Evolutionary conservation across 2,329 filamentous ascomycete genomes (phyloP).

Genomic region (Colletotrichum spaethianum): DNA sequence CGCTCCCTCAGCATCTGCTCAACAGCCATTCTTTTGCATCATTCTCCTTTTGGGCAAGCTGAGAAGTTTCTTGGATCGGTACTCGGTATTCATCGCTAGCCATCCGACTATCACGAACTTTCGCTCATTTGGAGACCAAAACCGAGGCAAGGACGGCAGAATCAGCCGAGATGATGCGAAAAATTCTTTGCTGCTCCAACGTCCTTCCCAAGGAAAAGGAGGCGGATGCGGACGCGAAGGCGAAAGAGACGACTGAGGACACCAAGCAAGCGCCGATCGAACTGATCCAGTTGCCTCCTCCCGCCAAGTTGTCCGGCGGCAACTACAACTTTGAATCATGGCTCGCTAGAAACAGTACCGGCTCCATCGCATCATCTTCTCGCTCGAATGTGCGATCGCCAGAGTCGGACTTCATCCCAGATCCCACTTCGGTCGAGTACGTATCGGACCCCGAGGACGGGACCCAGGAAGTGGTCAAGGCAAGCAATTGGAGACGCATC

Average conservation of each 20-base stretch:
- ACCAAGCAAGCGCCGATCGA: neutral
- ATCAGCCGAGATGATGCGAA: constrained; percentile 9
- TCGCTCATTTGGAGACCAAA: constrained; percentile 34
- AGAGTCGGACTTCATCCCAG: constrained; percentile 26
- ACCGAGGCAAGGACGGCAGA: neutral
- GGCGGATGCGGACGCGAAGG: neutral
- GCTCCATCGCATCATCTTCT: constrained; percentile 23
- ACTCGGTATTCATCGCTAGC: constrained; percentile 34
- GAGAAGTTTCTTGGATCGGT: constrained; percentile 36
- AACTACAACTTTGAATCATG: constrained; percentile 27
- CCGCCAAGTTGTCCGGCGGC: constrained; percentile 22
- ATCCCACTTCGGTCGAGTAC: constrained; percentile 28
- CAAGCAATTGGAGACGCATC: constrained; percentile 1
- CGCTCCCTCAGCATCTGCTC: constrained; percentile 20
- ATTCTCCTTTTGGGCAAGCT: constrained; percentile 33
- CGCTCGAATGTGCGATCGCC: constrained; percentile 26
- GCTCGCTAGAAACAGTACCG: constrained; percentile 13
- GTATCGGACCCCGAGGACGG: constrained; percentile 32
- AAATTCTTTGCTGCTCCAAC: constrained; percentile 19
- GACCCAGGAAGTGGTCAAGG: constrained; percentile 28
- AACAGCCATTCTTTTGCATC: constrained; percentile 32
- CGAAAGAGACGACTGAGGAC: neutral
- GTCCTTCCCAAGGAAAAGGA: neutral
- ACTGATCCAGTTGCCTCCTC: constrained; percentile 22
- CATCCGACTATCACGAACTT: constrained; percentile 32